Conservation (phyloP, 2,329 filamentous ascomycete species). For the Colletotrichum lindemuthianum region DNA sequence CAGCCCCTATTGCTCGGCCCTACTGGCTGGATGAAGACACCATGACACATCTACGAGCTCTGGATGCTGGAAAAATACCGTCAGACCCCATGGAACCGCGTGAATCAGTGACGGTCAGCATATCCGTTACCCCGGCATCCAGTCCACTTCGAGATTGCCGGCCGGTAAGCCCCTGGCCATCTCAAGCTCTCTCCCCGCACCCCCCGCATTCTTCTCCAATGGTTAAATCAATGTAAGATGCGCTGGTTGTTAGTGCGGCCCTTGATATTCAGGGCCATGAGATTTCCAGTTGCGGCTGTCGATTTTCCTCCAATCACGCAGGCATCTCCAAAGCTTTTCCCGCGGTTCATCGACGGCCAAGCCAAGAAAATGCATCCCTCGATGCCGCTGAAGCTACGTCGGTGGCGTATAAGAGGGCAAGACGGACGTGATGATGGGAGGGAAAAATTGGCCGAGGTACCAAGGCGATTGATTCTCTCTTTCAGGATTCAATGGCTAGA, state of each 20-base stretch:
- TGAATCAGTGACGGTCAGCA: not conserved
- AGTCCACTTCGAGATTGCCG: conserved; percentile 12
- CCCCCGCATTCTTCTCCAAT: conserved; percentile 35
- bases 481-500: conserved; percentile 8
- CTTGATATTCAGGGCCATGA: conserved; percentile 11
- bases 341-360: not conserved
- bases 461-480: not conserved
- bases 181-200: conserved; percentile 20
- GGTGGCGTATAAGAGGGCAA: conserved; percentile 19
- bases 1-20: conserved; percentile 4
- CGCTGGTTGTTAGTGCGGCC: conserved; percentile 6
- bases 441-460: not conserved
- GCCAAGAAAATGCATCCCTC: not conserved
- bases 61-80: conserved; percentile 12
- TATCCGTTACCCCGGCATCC: conserved; percentile 16
- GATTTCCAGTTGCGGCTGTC: conserved; percentile 10
- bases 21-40: not conserved
- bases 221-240: conserved; percentile 11
- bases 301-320: conserved; percentile 33
- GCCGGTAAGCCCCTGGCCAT: conserved; percentile 6
- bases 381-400: not conserved
- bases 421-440: not conserved
- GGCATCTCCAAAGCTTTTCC: not conserved
- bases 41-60: not conserved
- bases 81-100: not conserved